Evolutionary conservation across 371 early-diverging fungal genomes (phyloP).

Genomic region (Circinella minor): DNA sequence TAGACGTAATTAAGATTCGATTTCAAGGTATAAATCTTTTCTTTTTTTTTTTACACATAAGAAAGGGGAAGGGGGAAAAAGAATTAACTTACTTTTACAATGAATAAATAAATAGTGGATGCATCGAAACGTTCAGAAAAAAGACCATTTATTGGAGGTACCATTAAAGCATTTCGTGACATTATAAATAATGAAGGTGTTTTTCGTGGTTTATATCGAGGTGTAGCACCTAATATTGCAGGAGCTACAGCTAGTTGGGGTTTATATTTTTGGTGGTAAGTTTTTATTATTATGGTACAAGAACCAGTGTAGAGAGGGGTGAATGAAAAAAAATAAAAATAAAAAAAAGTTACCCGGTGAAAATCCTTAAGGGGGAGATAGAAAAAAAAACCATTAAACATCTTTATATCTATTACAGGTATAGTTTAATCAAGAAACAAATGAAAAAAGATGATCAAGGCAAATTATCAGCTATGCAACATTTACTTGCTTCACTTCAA

Average conservation of each 20-base stretch:
- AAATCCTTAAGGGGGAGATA: background rate
- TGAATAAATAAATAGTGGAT: constrained; percentile 46
- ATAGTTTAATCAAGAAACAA: constrained; percentile 74
- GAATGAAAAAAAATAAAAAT: too few species aligned
- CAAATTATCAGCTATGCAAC: constrained; percentile 70
- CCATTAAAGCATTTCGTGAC: constrained; percentile 62
- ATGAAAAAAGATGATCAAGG: constrained; percentile 71
- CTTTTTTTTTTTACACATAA: background rate
- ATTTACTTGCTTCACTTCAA: constrained; percentile 81
- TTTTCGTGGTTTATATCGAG: constrained; percentile 85
- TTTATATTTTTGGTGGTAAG: constrained; percentile 91
- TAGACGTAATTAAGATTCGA: constrained; percentile 92
- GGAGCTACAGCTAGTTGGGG: constrained; percentile 96
- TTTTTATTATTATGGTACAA: background rate
- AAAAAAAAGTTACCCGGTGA: background rate
- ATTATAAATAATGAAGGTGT: constrained; percentile 62
- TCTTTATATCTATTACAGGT: constrained; percentile 38
- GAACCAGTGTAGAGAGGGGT: too few species aligned
- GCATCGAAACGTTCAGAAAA: constrained; percentile 42
- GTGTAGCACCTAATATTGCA: constrained; percentile 87
- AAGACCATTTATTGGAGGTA: constrained; percentile 68
- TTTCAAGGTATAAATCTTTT: constrained; percentile 71
- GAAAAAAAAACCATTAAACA: background rate
- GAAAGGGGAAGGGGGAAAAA: background rate
- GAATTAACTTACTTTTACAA: background rate